Evolutionary conservation across 2,329 filamentous ascomycete species (phyloP).

Genomic region (Phyllosticta paracitricarpa): DNA sequence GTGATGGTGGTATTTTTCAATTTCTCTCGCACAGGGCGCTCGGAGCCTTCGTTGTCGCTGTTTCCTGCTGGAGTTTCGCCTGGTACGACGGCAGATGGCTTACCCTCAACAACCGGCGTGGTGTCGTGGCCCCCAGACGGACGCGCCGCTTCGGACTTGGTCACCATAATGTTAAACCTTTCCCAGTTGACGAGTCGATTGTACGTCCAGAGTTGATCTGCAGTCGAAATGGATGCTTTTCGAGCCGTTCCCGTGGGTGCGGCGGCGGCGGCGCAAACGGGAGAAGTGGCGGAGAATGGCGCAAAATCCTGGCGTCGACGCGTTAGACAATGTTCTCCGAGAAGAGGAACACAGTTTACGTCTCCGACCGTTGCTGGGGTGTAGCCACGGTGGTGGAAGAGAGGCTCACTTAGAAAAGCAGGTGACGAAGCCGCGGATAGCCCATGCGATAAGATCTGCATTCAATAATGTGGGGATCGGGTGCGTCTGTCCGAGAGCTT

Average conservation of each 20-base stretch:
- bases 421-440: background rate
- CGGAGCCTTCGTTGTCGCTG: conserved; percentile 39
- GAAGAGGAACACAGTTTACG: background rate
- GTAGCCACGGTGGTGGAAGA: background rate
- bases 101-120: background rate
- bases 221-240: background rate
- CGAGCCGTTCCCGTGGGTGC: background rate
- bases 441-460: conserved; percentile 8
- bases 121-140: background rate
- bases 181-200: background rate
- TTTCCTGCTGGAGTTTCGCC: background rate
- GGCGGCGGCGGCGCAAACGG: background rate
- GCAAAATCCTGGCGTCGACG: background rate
- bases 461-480: conserved; percentile 3
- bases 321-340: background rate
- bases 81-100: background rate
- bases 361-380: background rate
- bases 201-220: background rate
- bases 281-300: background rate
- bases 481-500: background rate
- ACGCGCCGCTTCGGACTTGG: background rate
- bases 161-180: background rate
- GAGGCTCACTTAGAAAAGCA: background rate
- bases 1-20: conserved; percentile 53
- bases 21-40: conserved; percentile 50